Evolutionary conservation across 2,329 filamentous ascomycete species (phyloP).

Genomic region (Penicillium sp.): DNA sequence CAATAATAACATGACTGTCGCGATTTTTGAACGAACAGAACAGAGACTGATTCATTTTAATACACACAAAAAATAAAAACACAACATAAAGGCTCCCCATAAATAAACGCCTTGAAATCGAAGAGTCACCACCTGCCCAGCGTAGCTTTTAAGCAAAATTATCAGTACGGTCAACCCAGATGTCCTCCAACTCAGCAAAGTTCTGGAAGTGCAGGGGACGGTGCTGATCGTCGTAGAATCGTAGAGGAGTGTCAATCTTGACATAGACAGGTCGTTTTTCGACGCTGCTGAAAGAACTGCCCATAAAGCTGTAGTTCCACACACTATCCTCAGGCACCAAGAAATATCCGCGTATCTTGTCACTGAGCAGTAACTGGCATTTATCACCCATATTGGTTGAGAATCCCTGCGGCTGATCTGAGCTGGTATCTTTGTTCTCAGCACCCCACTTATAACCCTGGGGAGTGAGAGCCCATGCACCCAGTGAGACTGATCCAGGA

Average conservation of each 20-base stretch:
- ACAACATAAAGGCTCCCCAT: background rate
- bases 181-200: constrained; percentile 94
- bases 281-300: constrained; percentile 76
- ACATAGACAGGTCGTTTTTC: constrained; percentile 91
- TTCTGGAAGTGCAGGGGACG: constrained; percentile 93
- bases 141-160: constrained; percentile 70
- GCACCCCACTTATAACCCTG: constrained; percentile 94
- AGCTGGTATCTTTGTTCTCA: constrained; percentile 88
- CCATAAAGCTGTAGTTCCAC: constrained; percentile 99
- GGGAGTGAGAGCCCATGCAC: constrained; percentile 88
- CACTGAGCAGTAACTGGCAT: constrained; percentile 86
- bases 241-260: constrained; percentile 83
- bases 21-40: background rate
- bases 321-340: constrained; percentile 81
- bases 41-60: background rate
- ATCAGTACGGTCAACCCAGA: constrained; percentile 89
- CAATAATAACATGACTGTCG: constrained; percentile 2
- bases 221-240: constrained; percentile 91
- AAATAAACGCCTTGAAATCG: constrained; percentile 4
- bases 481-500: constrained; percentile 89
- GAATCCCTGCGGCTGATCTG: constrained; percentile 92
- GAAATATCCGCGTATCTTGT: constrained; percentile 94
- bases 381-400: constrained; percentile 89
- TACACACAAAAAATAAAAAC: constrained; percentile 1
- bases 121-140: background rate